Conservation (phyloP, 371 early-diverging fungal genomes). For the Sporodiniella umbellata region DNA sequence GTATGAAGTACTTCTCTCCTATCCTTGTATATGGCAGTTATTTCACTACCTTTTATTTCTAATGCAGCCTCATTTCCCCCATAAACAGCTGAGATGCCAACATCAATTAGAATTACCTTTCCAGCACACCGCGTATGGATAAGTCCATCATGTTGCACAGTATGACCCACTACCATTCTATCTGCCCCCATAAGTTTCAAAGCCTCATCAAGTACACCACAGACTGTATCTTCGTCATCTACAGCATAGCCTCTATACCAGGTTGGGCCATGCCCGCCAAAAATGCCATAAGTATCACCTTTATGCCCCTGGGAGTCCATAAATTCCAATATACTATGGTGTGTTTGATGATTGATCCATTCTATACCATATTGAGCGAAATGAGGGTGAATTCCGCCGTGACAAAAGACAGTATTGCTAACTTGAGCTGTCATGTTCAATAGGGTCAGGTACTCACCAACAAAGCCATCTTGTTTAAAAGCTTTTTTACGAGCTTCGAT, state of each 20-base stretch:
- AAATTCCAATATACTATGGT: slow-evolving; percentile 28
- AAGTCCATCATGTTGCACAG: slow-evolving; percentile 60
- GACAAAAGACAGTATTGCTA: slow-evolving; percentile 66
- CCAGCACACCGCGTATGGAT: slow-evolving; percentile 66
- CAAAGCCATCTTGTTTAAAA: slow-evolving; percentile 62
- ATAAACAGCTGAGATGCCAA: slow-evolving; percentile 70
- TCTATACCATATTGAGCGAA: slow-evolving; percentile 53
- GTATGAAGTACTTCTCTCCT: slow-evolving; percentile 9
- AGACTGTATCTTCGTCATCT: slow-evolving; percentile 48
- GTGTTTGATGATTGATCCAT: slow-evolving; percentile 52
- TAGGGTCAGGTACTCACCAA: slow-evolving; percentile 56
- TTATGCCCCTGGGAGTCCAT: slow-evolving; percentile 22
- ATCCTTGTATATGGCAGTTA: slow-evolving; percentile 27
- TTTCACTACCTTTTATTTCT: slow-evolving; percentile 46
- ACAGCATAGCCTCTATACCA: slow-evolving; percentile 71
- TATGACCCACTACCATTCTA: slow-evolving; percentile 80
- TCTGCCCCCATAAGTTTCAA: slow-evolving; percentile 55
- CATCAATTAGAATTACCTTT: slow-evolving; percentile 67
- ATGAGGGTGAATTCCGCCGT: slow-evolving; percentile 65
- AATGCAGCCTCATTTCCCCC: slow-evolving; percentile 60
- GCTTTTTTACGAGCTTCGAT: slow-evolving; percentile 45
- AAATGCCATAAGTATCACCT: slow-evolving; percentile 34
- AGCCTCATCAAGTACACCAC: slow-evolving; percentile 49
- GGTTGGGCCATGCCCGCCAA: slow-evolving; percentile 47
- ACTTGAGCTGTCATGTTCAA: slow-evolving; percentile 62